Evolutionary conservation across 192 early-diverging fungal genomes (phyloP).

Genomic region (Dispira parvispora): DNA sequence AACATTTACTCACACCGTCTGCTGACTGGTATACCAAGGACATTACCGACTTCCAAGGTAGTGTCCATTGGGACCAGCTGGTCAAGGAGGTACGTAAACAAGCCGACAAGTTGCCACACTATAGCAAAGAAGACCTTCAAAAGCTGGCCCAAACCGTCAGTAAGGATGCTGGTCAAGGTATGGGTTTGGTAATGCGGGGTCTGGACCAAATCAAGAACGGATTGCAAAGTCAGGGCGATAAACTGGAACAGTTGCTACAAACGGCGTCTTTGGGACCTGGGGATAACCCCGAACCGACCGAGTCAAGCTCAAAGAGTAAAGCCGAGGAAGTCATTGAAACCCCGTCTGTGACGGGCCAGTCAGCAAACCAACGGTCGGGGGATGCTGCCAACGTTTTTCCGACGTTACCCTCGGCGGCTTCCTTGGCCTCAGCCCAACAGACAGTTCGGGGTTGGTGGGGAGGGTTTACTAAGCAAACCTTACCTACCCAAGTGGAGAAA

Average conservation of each 20-base stretch:
- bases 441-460: too few relatives aligned
- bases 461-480: too few relatives aligned
- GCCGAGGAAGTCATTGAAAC: too few relatives aligned
- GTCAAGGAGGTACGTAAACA: background rate
- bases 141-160: slow-evolving; percentile 3
- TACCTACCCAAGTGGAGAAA: background rate
- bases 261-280: too few relatives aligned
- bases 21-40: slow-evolving; percentile 10
- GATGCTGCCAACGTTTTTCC: too few relatives aligned
- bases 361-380: too few relatives aligned
- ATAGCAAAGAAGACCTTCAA: slow-evolving; percentile 1
- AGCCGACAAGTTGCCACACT: background rate
- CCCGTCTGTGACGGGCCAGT: too few relatives aligned
- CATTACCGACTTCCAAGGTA: slow-evolving; percentile 4
- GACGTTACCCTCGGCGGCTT: too few relatives aligned
- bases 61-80: slow-evolving; percentile 4
- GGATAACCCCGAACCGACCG: too few relatives aligned
- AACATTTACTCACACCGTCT: background rate
- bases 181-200: background rate
- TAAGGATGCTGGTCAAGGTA: slow-evolving; percentile 1
- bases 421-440: too few relatives aligned
- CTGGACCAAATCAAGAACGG: slow-evolving; percentile 2
- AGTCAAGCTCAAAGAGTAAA: too few relatives aligned
- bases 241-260: background rate
- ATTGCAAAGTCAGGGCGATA: slow-evolving; percentile 1